Conservation (phyloP, 2,329 filamentous ascomycete species). For the Chaetomium sp. region DNA sequence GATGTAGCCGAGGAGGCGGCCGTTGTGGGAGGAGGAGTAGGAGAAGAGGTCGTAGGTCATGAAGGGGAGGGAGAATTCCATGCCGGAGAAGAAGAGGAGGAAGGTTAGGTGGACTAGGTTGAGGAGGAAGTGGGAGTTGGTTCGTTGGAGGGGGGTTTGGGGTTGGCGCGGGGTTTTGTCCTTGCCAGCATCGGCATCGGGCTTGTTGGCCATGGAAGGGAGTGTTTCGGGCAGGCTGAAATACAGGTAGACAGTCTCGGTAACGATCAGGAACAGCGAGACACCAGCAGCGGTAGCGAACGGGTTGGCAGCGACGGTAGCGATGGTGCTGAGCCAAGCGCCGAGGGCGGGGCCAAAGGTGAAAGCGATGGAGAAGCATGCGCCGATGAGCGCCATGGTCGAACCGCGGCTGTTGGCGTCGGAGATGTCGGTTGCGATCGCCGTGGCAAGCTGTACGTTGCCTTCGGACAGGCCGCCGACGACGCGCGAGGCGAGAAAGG, state of each 20-base stretch:
- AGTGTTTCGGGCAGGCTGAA: constrained; percentile 79
- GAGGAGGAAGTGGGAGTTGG: constrained; percentile 76
- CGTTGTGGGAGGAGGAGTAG: constrained; percentile 73
- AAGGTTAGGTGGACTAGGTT: constrained; percentile 86
- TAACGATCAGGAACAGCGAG: constrained; percentile 73
- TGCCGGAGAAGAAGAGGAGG: constrained; percentile 92
- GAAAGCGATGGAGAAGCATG: constrained; percentile 94
- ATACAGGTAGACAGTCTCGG: constrained; percentile 86
- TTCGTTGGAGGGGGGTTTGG: constrained; percentile 41
- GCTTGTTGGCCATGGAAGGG: constrained; percentile 46
- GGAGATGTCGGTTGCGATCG: constrained; percentile 93
- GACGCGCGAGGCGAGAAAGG: constrained; percentile 86
- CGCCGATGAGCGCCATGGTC: constrained; percentile 94
- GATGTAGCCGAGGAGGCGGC: constrained; percentile 80
- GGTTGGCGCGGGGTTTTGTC: constrained; percentile 12
- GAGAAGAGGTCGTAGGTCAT: constrained; percentile 94
- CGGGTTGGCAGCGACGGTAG: constrained; percentile 76
- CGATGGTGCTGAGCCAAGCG: constrained; percentile 73
- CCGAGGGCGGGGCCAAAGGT: constrained; percentile 92
- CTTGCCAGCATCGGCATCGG: constrained; percentile 6
- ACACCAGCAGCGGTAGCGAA: constrained; percentile 91
- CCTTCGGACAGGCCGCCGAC: constrained; percentile 93
- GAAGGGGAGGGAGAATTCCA: constrained; percentile 96
- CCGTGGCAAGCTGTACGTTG: constrained; percentile 92
- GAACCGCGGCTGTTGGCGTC: constrained; percentile 76